Percentiles rank a stretch among this genome's conserved stretches.
These are phyloP conservation scores for Penium margaritaceum DNA, from an alignment of 139 green algal species.

Conservation along the genomic window DNA sequence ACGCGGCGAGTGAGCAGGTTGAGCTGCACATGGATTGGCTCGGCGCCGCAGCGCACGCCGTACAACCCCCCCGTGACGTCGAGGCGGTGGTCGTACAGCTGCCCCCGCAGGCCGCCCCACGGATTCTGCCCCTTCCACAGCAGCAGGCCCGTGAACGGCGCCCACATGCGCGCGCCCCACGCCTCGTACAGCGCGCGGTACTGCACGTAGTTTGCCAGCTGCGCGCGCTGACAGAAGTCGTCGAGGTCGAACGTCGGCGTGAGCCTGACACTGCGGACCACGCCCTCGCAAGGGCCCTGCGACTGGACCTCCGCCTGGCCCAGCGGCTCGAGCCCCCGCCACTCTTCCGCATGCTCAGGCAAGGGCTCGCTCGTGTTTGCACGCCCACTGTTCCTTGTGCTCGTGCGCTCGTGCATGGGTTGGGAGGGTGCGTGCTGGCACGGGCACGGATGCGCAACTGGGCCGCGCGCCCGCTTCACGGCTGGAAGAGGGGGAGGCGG, in stretches of 20 bases:
- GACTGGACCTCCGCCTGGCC: too few species aligned
- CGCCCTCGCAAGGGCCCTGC: too few species aligned
- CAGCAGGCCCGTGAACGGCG: slow-evolving; percentile 35
- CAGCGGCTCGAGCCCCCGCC: too few species aligned
- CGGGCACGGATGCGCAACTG: too few species aligned
- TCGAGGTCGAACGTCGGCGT: slow-evolving; percentile 19
- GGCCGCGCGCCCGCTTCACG: too few species aligned
- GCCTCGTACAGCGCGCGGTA: slow-evolving; percentile 43
- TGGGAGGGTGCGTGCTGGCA: too few species aligned
- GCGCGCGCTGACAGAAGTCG: slow-evolving; percentile 42
- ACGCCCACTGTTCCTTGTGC: too few species aligned
- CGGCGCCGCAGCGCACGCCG: slow-evolving; percentile 12
- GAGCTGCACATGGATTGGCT: slow-evolving; percentile 40
- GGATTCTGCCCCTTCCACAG: slow-evolving; percentile 51
- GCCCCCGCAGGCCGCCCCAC: slow-evolving; percentile 41
- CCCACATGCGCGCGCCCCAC: slow-evolving; percentile 40
- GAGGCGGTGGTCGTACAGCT: slow-evolving; percentile 42
- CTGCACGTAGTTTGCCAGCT: slow-evolving; percentile 49
- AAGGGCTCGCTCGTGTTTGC: too few species aligned
- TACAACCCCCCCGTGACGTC: slow-evolving; percentile 23
- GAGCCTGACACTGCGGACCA: too few species aligned
- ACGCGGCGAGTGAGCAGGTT: slow-evolving; percentile 22
- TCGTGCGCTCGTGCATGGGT: too few species aligned
- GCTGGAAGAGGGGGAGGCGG: too few species aligned
- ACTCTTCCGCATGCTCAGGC: too few species aligned